A percentile compares a stretch with the other conserved stretches of the same genome.
phyloP scores from a whole-genome alignment of 2,329 filamentous ascomycete genomes.

The Parastagonospora nodorum region DNA sequence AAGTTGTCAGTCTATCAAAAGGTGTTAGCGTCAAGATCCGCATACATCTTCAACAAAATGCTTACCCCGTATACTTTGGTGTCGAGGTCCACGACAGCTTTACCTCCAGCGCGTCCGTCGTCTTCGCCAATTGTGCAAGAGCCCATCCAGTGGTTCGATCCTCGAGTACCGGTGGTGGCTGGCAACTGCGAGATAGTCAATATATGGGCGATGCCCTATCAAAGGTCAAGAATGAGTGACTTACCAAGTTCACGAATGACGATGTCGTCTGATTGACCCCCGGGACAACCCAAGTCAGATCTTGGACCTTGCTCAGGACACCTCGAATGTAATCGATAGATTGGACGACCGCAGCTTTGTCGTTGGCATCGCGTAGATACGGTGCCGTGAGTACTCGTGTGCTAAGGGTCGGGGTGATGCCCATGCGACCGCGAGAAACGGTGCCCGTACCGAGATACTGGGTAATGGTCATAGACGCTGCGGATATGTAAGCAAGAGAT shows the following conservation, averaged over 20 bases:
- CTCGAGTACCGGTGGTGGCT: constrained; percentile 32
- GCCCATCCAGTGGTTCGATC: constrained; percentile 52
- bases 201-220: background rate
- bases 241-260: constrained; percentile 56
- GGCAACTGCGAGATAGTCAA: constrained; percentile 15
- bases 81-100: constrained; percentile 54
- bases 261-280: constrained; percentile 53
- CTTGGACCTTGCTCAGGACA: constrained; percentile 57
- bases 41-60: constrained; percentile 1
- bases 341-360: constrained; percentile 63
- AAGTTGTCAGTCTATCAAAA: constrained; percentile 36
- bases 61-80: constrained; percentile 50
- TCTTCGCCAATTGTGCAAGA: constrained; percentile 58
- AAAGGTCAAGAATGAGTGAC: constrained; percentile 1
- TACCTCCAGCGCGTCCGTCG: constrained; percentile 40
- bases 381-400: constrained; percentile 63
- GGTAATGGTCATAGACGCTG: constrained; percentile 44
- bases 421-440: constrained; percentile 63
- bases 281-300: constrained; percentile 61
- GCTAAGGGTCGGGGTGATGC: constrained; percentile 59
- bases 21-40: background rate
- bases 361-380: constrained; percentile 60
- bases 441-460: constrained; percentile 66
- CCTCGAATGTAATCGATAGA: constrained; percentile 64
- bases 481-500: background rate